These are phyloP conservation scores for Glycine soja DNA, from an alignment of 306 rosid species.

Conservation along the genomic window DNA sequence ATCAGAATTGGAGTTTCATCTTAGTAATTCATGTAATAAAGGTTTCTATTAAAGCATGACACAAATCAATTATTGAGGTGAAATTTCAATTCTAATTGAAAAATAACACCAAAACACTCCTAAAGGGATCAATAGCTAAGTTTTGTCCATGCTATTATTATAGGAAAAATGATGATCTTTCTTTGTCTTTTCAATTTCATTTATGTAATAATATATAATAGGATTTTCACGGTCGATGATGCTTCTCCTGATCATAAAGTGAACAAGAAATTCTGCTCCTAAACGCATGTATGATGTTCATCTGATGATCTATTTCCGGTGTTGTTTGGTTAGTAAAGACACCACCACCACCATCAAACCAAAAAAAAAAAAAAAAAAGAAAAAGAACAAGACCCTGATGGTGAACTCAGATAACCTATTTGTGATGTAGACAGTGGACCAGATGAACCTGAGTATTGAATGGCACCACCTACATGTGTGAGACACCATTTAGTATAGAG, in stretches of 20 bases:
- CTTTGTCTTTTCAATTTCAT: neutral
- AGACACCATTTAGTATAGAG: slow-evolving; percentile 39
- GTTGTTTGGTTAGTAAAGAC: slow-evolving; percentile 5
- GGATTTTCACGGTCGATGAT: neutral
- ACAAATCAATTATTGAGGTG: neutral
- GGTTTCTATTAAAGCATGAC: neutral
- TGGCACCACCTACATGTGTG: slow-evolving; percentile 27
- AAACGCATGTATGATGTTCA: too few species aligned
- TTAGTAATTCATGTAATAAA: neutral
- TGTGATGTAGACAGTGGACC: slow-evolving; percentile 25
- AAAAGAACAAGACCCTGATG: neutral
- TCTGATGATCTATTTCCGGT: neutral
- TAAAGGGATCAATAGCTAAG: neutral
- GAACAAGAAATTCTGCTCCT: slow-evolving; percentile 21
- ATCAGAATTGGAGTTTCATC: neutral
- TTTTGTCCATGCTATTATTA: neutral
- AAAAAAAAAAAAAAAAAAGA: neutral
- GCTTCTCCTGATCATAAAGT: neutral
- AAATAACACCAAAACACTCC: neutral
- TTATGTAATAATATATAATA: neutral
- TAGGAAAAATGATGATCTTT: neutral
- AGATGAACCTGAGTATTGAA: slow-evolving; percentile 39
- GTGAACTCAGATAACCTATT: slow-evolving; percentile 23
- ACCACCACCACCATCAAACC: neutral
- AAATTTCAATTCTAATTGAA: neutral